A percentile compares a stretch with the other conserved stretches of the same genome.
Conservation (phyloP, 306 rosid species). For the Astragalus membranaceus region DNA sequence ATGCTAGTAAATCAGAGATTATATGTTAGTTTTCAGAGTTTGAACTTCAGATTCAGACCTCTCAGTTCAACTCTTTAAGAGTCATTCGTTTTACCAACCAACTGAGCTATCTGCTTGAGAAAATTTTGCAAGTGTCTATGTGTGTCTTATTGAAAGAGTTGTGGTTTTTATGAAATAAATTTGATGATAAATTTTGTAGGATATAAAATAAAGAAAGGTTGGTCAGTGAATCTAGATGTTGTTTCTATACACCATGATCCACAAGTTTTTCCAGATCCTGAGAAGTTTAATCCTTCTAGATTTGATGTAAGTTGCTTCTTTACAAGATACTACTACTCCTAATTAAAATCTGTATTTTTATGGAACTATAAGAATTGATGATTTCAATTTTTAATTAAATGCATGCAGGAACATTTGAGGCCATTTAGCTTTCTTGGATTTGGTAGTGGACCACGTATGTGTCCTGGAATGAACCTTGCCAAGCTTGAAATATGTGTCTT, state of each 20-base stretch:
- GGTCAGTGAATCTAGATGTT: conserved; percentile 79
- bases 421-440: conserved; percentile 79
- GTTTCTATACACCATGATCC: conserved; percentile 86
- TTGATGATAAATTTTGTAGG: conserved; percentile 37
- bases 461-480: conserved; percentile 87
- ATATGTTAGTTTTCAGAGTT: too few relatives aligned
- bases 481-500: conserved; percentile 74
- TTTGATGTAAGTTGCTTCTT: conserved; percentile 51
- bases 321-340: not conserved
- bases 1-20: too few relatives aligned
- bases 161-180: not conserved
- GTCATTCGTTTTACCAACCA: too few relatives aligned
- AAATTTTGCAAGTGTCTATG: too few relatives aligned
- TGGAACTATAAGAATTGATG: not conserved
- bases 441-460: conserved; percentile 89
- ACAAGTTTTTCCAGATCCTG: conserved; percentile 48
- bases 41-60: too few relatives aligned
- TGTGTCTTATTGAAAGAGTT: not conserved
- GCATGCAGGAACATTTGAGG: conserved; percentile 55
- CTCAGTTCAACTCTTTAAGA: too few relatives aligned
- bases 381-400: conserved; percentile 2
- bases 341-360: not conserved
- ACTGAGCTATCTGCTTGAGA: too few relatives aligned
- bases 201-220: conserved; percentile 64
- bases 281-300: conserved; percentile 72